Evolutionary conservation across 345 rosid species (phyloP).

Genomic region (Cochlearia excelsa): DNA sequence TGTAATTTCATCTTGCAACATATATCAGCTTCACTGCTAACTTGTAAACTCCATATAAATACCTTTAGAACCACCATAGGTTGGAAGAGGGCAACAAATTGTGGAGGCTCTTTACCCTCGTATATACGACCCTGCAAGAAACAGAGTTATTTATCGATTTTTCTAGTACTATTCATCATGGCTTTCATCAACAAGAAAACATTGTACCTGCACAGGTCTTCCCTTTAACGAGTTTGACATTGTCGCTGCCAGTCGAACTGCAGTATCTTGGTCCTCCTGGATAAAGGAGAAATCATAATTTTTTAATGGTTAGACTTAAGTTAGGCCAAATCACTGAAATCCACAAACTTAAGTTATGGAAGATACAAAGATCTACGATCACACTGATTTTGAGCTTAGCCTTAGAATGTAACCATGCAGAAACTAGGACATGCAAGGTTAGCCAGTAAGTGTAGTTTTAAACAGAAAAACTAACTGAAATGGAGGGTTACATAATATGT

Average conservation of each 20-base stretch:
- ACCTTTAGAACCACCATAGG: slow-evolving; percentile 95
- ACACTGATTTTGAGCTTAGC: not conserved
- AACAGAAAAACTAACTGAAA: slow-evolving; percentile 5
- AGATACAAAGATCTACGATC: not conserved
- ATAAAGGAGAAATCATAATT: slow-evolving; percentile 9
- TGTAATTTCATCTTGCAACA: slow-evolving; percentile 15
- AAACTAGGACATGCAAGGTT: slow-evolving; percentile 5
- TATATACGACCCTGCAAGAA: slow-evolving; percentile 71
- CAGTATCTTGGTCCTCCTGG: slow-evolving; percentile 88
- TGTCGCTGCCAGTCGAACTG: slow-evolving; percentile 66
- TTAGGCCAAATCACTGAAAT: not conserved
- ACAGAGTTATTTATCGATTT: slow-evolving; percentile 21
- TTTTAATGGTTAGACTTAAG: slow-evolving; percentile 3
- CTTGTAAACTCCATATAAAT: slow-evolving; percentile 7
- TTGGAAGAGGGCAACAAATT: slow-evolving; percentile 84
- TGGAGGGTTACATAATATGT: not conserved
- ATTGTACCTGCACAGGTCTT: slow-evolving; percentile 83
- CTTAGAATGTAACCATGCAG: slow-evolving; percentile 2
- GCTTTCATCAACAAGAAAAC: slow-evolving; percentile 16
- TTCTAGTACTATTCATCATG: not conserved
- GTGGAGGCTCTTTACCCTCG: slow-evolving; percentile 96
- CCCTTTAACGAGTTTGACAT: slow-evolving; percentile 85
- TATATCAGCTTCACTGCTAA: slow-evolving; percentile 11
- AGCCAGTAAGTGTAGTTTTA: not conserved
- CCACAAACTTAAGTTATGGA: not conserved